Conservation (phyloP, 768 basidiomycete genomes). For the Daedalea quercina region DNA sequence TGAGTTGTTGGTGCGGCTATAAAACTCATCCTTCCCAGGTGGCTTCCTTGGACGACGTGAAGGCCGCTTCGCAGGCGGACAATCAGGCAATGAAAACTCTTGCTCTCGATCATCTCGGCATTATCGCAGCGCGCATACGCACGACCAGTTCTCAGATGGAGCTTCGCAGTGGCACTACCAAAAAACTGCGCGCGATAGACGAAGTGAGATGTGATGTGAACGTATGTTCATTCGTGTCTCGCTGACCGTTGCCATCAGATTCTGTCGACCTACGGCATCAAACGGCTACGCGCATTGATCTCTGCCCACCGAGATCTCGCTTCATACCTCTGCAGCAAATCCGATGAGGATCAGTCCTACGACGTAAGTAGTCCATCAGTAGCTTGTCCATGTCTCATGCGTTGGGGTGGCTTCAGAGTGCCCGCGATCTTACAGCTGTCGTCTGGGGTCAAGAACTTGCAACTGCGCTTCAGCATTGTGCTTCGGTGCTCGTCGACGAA, state of each 20-base stretch:
- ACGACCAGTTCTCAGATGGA: slow-evolving; percentile 41
- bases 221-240: not conserved
- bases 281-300: slow-evolving; percentile 53
- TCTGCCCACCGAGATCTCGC: slow-evolving; percentile 58
- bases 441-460: slow-evolving; percentile 82
- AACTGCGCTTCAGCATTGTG: slow-evolving; percentile 52
- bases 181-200: slow-evolving; percentile 54
- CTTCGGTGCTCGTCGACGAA: slow-evolving; percentile 39
- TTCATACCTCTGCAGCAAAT: slow-evolving; percentile 59
- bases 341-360: slow-evolving; percentile 75
- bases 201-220: slow-evolving; percentile 42
- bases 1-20: not conserved
- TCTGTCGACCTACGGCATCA: slow-evolving; percentile 39
- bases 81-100: slow-evolving; percentile 82
- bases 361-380: slow-evolving; percentile 44
- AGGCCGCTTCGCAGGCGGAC: slow-evolving; percentile 57
- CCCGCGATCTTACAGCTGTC: slow-evolving; percentile 73
- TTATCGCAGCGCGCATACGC: slow-evolving; percentile 82
- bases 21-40: slow-evolving; percentile 46
- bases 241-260: slow-evolving; percentile 32
- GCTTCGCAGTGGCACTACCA: slow-evolving; percentile 24
- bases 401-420: slow-evolving; percentile 58
- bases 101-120: slow-evolving; percentile 88
- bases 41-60: slow-evolving; percentile 75
- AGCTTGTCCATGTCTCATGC: not conserved